These are phyloP conservation scores for Yamadazyma conglobata DNA, from an alignment of 1,139 yeast species.

Conservation along the genomic window DNA sequence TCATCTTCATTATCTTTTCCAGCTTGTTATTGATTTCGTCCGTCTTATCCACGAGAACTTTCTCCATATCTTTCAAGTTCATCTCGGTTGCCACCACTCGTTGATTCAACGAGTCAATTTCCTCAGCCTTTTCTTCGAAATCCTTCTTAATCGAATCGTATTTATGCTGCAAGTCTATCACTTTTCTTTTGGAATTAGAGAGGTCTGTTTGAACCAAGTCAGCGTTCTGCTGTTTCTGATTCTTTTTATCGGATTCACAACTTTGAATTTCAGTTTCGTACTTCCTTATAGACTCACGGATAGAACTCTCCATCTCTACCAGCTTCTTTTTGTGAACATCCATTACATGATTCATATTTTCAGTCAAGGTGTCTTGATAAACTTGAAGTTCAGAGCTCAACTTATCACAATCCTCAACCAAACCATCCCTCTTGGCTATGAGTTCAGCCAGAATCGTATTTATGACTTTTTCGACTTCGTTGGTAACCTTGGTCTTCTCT, in stretches of 20 bases:
- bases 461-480: conserved; percentile 34
- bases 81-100: conserved; percentile 11
- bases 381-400: conserved; percentile 5
- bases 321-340: conserved; percentile 23
- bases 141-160: conserved; percentile 12
- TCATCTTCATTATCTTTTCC: conserved; percentile 11
- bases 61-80: conserved; percentile 6
- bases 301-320: conserved; percentile 16
- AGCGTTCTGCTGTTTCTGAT: too few relatives aligned
- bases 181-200: too few relatives aligned
- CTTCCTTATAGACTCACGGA: conserved; percentile 19
- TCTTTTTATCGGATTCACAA: too few relatives aligned
- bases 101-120: conserved; percentile 18
- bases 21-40: conserved; percentile 8
- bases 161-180: conserved; percentile 6
- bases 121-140: conserved; percentile 19
- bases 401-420: conserved; percentile 8
- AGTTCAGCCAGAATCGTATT: conserved; percentile 10
- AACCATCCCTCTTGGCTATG: conserved; percentile 5
- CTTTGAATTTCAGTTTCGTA: too few relatives aligned
- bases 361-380: conserved; percentile 17
- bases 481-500: conserved; percentile 33
- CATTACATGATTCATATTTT: conserved; percentile 25
- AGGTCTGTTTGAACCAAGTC: too few relatives aligned
- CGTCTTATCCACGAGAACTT: conserved; percentile 7